Base-by-base conservation (phyloP, 768 basidiomycete species). In the Cyathus striatus region DNA sequence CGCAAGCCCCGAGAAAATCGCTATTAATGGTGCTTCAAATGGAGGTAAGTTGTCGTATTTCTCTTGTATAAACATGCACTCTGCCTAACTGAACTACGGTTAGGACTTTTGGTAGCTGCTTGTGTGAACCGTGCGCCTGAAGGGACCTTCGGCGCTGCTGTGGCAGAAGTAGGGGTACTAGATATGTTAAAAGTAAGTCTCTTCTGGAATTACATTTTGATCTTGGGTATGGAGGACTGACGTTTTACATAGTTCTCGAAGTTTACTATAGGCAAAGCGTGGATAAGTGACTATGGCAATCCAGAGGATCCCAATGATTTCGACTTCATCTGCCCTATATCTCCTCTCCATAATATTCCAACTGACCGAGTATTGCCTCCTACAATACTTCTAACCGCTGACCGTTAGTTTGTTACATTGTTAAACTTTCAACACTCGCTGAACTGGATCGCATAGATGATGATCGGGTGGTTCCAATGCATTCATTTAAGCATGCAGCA, bases 381-480 rank as follows among this genome's bases (percentile, higher is more conserved):
- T 0, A 68, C 71, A n/a, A 56, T 91, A 45, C 68, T 92, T n/a
- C 64, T 85, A 56, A 89, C 87, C n/a, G 86, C 84, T 14, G 87
- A 87, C 58, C 86, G 85, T 90, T 58, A 49, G 85, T 72, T 34
- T 23, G 33, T 13, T n/a, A n/a, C n/a, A n/a, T n/a, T n/a, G n/a
- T n/a, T n/a, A n/a, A n/a, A n/a, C n/a, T n/a, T n/a, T n/a, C n/a
- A n/a, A n/a, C n/a, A n/a, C n/a, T n/a, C 23, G 7, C n/a, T 32
- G 21, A 41, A 14, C 6, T 30, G 27, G 27, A 6, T 21, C 6
- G 21, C 13, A 41, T 21, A 88, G 86, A 88, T 48, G 89, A 90
- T 50, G 86, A 89, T 53, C 82, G 89, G 24, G 89, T 91, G n/a
- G 87, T 90, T 4, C 86, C 87, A 1, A 66, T 88, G 57, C 90